phyloP scores from a whole-genome alignment of 2,329 filamentous ascomycete species.

The Pseudopyricularia javanii region DNA sequence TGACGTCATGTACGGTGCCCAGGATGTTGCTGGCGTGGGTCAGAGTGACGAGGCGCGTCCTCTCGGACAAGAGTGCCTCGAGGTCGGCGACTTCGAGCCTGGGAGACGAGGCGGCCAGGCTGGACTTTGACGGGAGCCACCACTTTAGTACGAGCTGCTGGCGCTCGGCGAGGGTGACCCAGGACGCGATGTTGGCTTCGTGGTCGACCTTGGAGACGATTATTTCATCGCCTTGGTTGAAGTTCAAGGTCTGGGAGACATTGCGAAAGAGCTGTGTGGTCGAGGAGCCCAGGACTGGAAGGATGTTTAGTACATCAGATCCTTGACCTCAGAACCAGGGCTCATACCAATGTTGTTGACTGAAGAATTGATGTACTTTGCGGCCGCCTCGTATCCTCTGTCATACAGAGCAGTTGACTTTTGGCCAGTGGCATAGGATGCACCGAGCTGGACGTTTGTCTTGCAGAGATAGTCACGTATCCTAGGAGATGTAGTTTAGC shows the following conservation, averaged over 20 bases:
- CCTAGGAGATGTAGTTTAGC: conserved; percentile 19
- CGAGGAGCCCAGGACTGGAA: conserved; percentile 53
- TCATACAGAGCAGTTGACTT: conserved; percentile 47
- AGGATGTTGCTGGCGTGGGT: conserved; percentile 67
- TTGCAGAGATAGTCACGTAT: conserved; percentile 53
- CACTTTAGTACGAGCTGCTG: conserved; percentile 53
- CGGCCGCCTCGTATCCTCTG: conserved; percentile 50
- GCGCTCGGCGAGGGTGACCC: conserved; percentile 54
- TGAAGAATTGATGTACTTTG: conserved; percentile 57
- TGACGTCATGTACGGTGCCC: conserved; percentile 56
- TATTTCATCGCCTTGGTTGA: conserved; percentile 49
- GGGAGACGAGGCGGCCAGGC: conserved; percentile 29
- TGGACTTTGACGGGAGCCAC: conserved; percentile 40
- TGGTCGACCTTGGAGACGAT: conserved; percentile 64
- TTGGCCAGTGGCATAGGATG: conserved; percentile 50
- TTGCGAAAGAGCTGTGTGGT: conserved; percentile 70
- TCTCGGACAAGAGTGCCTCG: conserved; percentile 42
- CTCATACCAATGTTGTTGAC: conserved; percentile 48
- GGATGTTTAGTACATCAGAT: not conserved
- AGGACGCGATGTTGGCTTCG: conserved; percentile 65
- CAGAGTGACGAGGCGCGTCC: conserved; percentile 58
- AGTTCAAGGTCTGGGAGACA: conserved; percentile 41
- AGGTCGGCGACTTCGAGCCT: conserved; percentile 46
- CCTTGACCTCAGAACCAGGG: not conserved
- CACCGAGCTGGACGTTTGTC: conserved; percentile 66